phyloP scores from a whole-genome alignment of 345 rosid genomes.

The Laguncularia racemosa region DNA sequence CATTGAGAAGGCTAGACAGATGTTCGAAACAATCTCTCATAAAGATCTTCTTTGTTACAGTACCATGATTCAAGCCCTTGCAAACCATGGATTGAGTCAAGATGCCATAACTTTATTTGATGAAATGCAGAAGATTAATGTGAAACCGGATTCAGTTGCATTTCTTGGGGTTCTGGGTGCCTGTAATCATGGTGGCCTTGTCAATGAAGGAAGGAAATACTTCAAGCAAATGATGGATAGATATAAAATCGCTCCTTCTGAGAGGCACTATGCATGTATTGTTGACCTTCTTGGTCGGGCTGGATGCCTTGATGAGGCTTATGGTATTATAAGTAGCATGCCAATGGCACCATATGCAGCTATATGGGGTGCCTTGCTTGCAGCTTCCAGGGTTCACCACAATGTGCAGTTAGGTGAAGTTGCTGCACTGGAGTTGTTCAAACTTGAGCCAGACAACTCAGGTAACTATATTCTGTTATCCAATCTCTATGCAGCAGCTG shows the following conservation, averaged over 20 bases:
- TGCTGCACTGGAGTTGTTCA: slow-evolving; percentile 46
- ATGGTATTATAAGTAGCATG: slow-evolving; percentile 49
- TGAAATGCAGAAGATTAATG: slow-evolving; percentile 50
- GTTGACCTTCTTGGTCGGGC: slow-evolving; percentile 75
- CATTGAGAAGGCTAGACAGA: slow-evolving; percentile 38
- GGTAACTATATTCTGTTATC: slow-evolving; percentile 56
- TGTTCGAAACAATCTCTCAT: slow-evolving; percentile 39
- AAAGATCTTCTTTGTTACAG: slow-evolving; percentile 75
- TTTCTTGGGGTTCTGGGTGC: slow-evolving; percentile 64
- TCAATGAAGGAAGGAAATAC: slow-evolving; percentile 52
- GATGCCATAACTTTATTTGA: slow-evolving; percentile 54
- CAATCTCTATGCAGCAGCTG: slow-evolving; percentile 54
- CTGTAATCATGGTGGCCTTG: slow-evolving; percentile 63
- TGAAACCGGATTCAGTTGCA: slow-evolving; percentile 55
- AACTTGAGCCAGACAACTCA: slow-evolving; percentile 38
- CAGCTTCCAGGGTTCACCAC: slow-evolving; percentile 60
- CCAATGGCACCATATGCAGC: slow-evolving; percentile 65
- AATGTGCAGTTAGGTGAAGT: slow-evolving; percentile 23
- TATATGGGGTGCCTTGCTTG: slow-evolving; percentile 77
- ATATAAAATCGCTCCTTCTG: slow-evolving; percentile 46
- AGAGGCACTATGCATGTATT: slow-evolving; percentile 83
- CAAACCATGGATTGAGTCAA: slow-evolving; percentile 61
- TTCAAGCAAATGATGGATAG: slow-evolving; percentile 58
- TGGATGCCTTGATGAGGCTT: slow-evolving; percentile 61
- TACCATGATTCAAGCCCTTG: slow-evolving; percentile 68